Evolutionary conservation across 2,329 filamentous ascomycete genomes (phyloP), one percentile per base, ranked within the genome.

Genomic region (Scedosporium dehoogii): DNA sequence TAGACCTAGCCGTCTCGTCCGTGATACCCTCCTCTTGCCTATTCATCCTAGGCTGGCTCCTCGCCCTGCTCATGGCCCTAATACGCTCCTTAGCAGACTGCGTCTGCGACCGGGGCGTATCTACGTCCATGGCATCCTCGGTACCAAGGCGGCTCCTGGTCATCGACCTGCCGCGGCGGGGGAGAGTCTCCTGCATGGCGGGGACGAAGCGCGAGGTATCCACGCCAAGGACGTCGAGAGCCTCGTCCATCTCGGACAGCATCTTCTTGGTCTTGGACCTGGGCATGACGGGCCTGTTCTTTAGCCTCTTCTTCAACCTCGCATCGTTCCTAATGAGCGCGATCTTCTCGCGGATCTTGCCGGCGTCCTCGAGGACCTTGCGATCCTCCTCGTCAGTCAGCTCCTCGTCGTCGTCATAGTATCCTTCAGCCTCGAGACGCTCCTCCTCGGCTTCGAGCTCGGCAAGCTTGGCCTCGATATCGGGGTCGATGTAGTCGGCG

Each of bases 381-480:
- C 89, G 90, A 69, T 96, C 91, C 66, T 96, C 92, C 21, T 87
- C 91, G 72, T 96, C 92, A 70, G 94, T 92, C 63, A 96, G 82
- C 62, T 91, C 82, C 66, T 82, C 83, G 66, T 93, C 90, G 3
- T 89, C 92, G 55, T 97, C 90, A 77, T 99, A 99, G 81, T 89
- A 96, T 64, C 94, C 94, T 67, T 96, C 91, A 6, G 86, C 88
- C 75, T 97, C 89, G 14, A 97, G 85, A 69, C 88, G 88, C 78
- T 96, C 93, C 75, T 99, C 94, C 73, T 99, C 96, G 66, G 92
- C 92, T 75, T 99, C 94, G 41, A 99, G 82, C 62, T 91, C 91
- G 60, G 88, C 87, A 59, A 99, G 84, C 80, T 96, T 97, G 68
- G 86, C 84, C 71, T 96, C 94, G 72, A 99, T 99, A 62, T 99